A percentile compares a stretch with the other conserved stretches of the same genome.
These are phyloP conservation scores for Hymenoscyphus albidus DNA, from an alignment of 2,329 filamentous ascomycete species.

Conservation along the genomic window DNA sequence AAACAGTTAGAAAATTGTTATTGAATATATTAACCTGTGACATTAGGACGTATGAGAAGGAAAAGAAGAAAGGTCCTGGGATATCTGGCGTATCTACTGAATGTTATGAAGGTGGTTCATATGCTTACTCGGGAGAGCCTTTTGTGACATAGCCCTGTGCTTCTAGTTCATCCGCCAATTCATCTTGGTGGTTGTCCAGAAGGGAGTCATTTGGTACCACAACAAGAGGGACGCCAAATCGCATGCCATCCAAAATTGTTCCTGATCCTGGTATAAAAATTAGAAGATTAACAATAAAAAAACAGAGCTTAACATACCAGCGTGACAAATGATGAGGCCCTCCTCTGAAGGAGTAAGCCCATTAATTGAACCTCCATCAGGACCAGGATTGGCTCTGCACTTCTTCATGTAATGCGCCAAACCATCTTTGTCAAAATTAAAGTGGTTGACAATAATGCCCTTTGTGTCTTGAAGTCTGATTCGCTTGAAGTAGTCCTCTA, in stretches of 20 bases:
- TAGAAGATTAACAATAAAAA: conserved; percentile 2
- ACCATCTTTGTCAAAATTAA: conserved; percentile 61
- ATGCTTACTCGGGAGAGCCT: conserved; percentile 24
- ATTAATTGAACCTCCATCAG: conserved; percentile 13
- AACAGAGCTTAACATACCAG: conserved; percentile 53
- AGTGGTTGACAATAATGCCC: conserved; percentile 53
- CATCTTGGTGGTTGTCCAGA: conserved; percentile 85
- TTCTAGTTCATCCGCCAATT: conserved; percentile 75
- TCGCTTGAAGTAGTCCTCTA: conserved; percentile 51
- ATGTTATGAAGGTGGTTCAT: neutral
- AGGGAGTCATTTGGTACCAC: conserved; percentile 83
- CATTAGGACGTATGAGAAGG: neutral
- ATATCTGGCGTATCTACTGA: no score
- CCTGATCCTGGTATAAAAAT: conserved; percentile 65
- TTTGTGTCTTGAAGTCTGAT: conserved; percentile 24
- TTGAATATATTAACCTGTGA: neutral
- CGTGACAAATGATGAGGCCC: conserved; percentile 84
- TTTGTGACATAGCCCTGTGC: conserved; percentile 68
- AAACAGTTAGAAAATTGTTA: neutral
- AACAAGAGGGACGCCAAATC: conserved; percentile 70
- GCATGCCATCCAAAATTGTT: conserved; percentile 78
- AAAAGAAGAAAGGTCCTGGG: neutral
- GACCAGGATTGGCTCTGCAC: conserved; percentile 48
- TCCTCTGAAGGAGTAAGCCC: conserved; percentile 38
- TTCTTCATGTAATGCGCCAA: conserved; percentile 44